These are phyloP conservation scores for Mycena metata DNA, from an alignment of 768 basidiomycete species.

Conservation along the genomic window DNA sequence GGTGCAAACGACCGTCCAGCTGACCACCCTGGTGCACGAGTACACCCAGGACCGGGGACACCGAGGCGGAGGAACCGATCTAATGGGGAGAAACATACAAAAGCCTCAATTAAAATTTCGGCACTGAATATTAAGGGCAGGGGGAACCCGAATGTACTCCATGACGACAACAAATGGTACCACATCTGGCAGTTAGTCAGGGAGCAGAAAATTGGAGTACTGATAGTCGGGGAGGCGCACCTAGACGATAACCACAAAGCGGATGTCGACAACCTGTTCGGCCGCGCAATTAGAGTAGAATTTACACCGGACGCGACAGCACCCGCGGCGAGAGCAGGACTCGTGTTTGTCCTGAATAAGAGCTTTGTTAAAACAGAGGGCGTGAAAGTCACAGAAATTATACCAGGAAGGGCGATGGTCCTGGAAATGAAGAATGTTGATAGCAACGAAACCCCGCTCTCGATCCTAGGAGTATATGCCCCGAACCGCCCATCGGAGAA, in stretches of 20 bases:
- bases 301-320: conserved; percentile 5
- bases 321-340: conserved; percentile 16
- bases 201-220: no score
- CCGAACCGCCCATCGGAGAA: conserved; percentile 49
- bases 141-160: conserved; percentile 9
- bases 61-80: background rate
- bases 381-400: no score
- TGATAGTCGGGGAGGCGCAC: no score
- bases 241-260: no score
- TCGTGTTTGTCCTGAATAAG: conserved; percentile 36
- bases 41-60: conserved; percentile 9
- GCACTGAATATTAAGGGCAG: conserved; percentile 32
- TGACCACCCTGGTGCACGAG: background rate
- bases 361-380: no score
- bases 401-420: no score
- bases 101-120: conserved; percentile 25
- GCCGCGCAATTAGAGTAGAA: background rate
- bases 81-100: conserved; percentile 16
- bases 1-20: no score
- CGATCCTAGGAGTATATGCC: conserved; percentile 51
- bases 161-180: conserved; percentile 22
- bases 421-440: no score
- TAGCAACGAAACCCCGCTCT: background rate
- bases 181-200: no score
- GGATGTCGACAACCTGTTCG: conserved; percentile 24